Base-by-base conservation (phyloP, 352 stramenopile genomes). In the Globisporangium sylvaticum region DNA sequence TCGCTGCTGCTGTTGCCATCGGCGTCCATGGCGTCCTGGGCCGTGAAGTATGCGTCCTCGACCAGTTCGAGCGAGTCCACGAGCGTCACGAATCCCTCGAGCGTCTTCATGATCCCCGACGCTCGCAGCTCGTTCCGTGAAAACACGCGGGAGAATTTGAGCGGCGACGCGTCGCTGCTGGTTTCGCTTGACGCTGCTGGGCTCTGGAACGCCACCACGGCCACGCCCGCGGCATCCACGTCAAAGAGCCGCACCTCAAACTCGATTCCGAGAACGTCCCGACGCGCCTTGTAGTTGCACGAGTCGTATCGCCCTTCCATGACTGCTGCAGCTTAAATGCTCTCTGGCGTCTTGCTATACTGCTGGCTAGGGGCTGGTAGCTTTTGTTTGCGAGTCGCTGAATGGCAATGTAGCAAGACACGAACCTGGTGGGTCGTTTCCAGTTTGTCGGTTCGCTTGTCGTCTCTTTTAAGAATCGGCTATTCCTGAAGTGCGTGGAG, bases 171-270 rank as follows among this genome's bases (percentile, higher is more conserved):
- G 34, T 72, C 66, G 22, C 27, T 60, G 2, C 65, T 65, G 4
- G 72, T 59, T 29, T 79, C 68, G 31, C 69, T 58, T 5, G 27
- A 32, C 4, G 65, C 48, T n/a, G 39, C 15, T 7, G 39, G 14
- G 14, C 74, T 70, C 55, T 81, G 78, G 50, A 85, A 76, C 27
- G 83, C 74, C 18, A 95, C 69, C 12, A 85, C 83, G 9, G 77
- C 76, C 32, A 93, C 71, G 32, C 81, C 86, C 25, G 79, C 79
- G 42, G 84, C 84, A 60, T 92, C 81, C 27, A 95, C 76, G 34
- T 92, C 79, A 32, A 94, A 86, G 27, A 92, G 67, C 60, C 79
- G 77, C 57, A 93, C 80, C 32, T 94, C 84, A 62, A 86, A 88
- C 61, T 87, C 76, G 37, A 73, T 72, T n/a, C 79, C 78, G 15